Evolutionary conservation across 2,329 filamentous ascomycete species (phyloP).

Genomic region (Rhytidhysteron rufulum): DNA sequence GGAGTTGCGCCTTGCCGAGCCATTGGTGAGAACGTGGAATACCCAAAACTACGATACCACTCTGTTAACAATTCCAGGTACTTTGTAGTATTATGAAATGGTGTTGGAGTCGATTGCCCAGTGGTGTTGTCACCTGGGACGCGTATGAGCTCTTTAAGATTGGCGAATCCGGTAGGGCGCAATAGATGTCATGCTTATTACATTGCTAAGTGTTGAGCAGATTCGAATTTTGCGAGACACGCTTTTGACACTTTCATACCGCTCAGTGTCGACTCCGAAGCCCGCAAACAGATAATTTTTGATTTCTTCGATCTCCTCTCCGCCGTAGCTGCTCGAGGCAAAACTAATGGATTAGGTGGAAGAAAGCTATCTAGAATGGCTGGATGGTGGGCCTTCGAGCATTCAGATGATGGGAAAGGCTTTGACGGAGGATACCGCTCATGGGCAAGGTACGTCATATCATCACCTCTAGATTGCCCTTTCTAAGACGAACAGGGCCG

Average conservation of each 20-base stretch:
- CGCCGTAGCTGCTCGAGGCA: conserved; percentile 87
- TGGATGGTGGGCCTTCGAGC: conserved; percentile 98
- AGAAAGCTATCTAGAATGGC: conserved; percentile 92
- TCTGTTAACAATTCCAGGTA: conserved; percentile 55
- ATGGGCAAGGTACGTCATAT: conserved; percentile 68
- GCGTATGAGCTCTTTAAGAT: conserved; percentile 94
- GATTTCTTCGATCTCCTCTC: conserved; percentile 94
- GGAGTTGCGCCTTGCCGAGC: conserved; percentile 88
- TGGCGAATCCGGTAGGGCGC: conserved; percentile 74
- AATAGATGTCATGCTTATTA: conserved; percentile 5
- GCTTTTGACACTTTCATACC: conserved; percentile 97
- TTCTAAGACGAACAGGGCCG: conserved; percentile 69
- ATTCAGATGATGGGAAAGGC: conserved; percentile 78
- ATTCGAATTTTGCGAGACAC: conserved; percentile 86
- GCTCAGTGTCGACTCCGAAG: conserved; percentile 82
- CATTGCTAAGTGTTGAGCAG: conserved; percentile 46
- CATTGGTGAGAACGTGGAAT: conserved; percentile 64
- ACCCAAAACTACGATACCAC: conserved; percentile 7
- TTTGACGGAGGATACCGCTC: conserved; percentile 92
- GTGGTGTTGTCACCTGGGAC: conserved; percentile 94
- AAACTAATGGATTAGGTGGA: conserved; percentile 87
- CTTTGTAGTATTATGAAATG: conserved; percentile 93
- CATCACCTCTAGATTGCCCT: background rate
- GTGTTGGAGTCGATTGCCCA: conserved; percentile 92
- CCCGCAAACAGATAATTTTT: conserved; percentile 83